phyloP scores from a whole-genome alignment of 371 early-diverging fungal genomes.

The Apophysomyces ossiformis region DNA sequence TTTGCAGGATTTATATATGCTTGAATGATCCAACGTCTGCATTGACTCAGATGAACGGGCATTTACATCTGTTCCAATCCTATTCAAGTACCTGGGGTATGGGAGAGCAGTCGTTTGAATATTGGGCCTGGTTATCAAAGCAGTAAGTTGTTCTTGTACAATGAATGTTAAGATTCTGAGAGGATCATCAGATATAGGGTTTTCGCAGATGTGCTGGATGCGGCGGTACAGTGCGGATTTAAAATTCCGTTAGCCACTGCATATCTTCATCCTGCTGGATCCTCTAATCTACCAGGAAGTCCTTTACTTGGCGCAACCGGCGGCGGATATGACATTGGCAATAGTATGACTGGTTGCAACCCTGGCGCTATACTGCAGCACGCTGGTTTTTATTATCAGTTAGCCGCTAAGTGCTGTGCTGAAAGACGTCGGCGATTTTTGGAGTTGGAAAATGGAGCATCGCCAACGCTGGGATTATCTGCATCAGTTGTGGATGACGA shows the following conservation, averaged over 20 bases:
- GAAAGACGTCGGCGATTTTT: constrained; percentile 68
- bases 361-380: constrained; percentile 78
- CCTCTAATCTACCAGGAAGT: constrained; percentile 21
- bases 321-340: not conserved
- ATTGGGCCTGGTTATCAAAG: constrained; percentile 84
- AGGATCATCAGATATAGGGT: constrained; percentile 55
- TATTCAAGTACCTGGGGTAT: constrained; percentile 60
- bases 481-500: not conserved
- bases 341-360: constrained; percentile 41
- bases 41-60: constrained; percentile 69
- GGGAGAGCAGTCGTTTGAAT: constrained; percentile 74
- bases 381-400: constrained; percentile 84
- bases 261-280: constrained; percentile 28
- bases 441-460: constrained; percentile 42
- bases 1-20: constrained; percentile 74
- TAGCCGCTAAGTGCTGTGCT: constrained; percentile 79
- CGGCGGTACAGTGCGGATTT: constrained; percentile 71
- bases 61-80: constrained; percentile 66
- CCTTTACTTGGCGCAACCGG: constrained; percentile 26
- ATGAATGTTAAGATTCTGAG: not conserved
- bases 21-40: constrained; percentile 71
- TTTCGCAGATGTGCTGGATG: constrained; percentile 80
- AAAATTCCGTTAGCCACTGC: constrained; percentile 65
- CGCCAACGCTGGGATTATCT: not conserved
- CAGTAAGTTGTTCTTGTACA: constrained; percentile 52